Conservation (phyloP, 2,329 filamentous ascomycete species). For the Talaromyces islandicus region DNA sequence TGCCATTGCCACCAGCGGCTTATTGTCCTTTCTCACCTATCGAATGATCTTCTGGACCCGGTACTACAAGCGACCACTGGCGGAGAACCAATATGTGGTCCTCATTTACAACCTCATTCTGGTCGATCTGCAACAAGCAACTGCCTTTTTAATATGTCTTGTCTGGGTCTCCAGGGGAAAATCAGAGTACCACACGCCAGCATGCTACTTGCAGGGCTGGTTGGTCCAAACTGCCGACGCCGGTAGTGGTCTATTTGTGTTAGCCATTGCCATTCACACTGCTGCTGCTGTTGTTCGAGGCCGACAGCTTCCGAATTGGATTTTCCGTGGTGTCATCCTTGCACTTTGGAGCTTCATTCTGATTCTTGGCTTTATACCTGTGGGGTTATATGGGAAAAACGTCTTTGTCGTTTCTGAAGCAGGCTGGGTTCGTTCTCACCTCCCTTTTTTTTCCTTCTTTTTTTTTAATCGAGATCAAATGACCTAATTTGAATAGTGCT, state of each 20-base stretch:
- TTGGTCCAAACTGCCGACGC: constrained; percentile 50
- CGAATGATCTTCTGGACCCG: constrained; percentile 46
- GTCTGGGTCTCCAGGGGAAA: constrained; percentile 42
- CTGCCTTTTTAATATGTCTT: constrained; percentile 41
- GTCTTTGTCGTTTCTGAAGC: constrained; percentile 46
- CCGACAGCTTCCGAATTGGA: constrained; percentile 38
- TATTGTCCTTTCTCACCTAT: constrained; percentile 43
- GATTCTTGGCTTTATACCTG: constrained; percentile 42
- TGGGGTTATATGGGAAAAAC: constrained; percentile 32
- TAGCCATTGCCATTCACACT: constrained; percentile 51
- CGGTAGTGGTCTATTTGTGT: constrained; percentile 46
- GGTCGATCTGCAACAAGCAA: constrained; percentile 45
- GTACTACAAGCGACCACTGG: constrained; percentile 44
- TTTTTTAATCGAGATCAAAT: neutral
- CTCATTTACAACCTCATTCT: constrained; percentile 48
- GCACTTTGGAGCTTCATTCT: constrained; percentile 42
- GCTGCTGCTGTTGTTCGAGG: constrained; percentile 45
- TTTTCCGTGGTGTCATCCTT: constrained; percentile 40
- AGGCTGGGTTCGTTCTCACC: constrained; percentile 37
- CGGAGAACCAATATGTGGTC: constrained; percentile 49
- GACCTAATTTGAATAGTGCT: constrained; percentile 37
- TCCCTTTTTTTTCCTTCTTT: constrained; percentile 6
- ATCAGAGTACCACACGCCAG: constrained; percentile 38
- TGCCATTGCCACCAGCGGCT: neutral
- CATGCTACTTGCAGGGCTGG: constrained; percentile 47